Evolutionary conservation across 1,139 yeast species (phyloP), one percentile per base, ranked within the genome.

Genomic region (Pichia sp.): DNA sequence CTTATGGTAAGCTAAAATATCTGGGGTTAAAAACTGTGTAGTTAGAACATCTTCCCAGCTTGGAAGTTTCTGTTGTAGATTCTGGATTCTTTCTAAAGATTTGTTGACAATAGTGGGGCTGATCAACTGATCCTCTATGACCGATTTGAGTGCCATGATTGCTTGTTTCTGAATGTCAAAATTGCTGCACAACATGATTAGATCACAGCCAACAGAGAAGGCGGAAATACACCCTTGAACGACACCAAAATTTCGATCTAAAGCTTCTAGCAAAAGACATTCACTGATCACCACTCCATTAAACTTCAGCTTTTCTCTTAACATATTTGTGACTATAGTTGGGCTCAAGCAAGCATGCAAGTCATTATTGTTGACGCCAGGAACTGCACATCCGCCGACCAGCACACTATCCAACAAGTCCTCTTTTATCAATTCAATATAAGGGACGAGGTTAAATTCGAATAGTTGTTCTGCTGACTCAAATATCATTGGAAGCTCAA

Each of bases 371-470:
- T 82, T 75, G 16, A 84, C 77, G 49, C 80, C 78, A 0, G 89
- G 88, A n/a, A 83, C 79, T 3, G 87, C 87, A 61, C 87, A 82
- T 2, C 88, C 87, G 11, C 87, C 85, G 5, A 82, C 85, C 68
- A 79, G 75, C 26, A 82, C 70, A 1, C 86, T 82, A 65, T 83
- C 87, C 43, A 83, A 68, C 8, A 75, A 58, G 13, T 73, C 74
- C 43, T 73, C 76, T 50, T 78, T 73, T 45, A 81, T 77, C 45
- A 82, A 70, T 53, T 74, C 72, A 7, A 76, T 76, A 64, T 82
- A 83, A 2, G 88, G 87, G 11, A 79, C 72, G 50, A 78, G 70
- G 60, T 81, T 80, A 61, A 76, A 77, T 43, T 75, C 73, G 52
- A 78, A 77, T 38, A 83, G 71, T 64, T 82, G 85, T 48, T 78